Evolutionary conservation across 2,329 filamentous ascomycete species (phyloP), one percentile per base, ranked within the genome.

Genomic region (Fusarium hostae): DNA sequence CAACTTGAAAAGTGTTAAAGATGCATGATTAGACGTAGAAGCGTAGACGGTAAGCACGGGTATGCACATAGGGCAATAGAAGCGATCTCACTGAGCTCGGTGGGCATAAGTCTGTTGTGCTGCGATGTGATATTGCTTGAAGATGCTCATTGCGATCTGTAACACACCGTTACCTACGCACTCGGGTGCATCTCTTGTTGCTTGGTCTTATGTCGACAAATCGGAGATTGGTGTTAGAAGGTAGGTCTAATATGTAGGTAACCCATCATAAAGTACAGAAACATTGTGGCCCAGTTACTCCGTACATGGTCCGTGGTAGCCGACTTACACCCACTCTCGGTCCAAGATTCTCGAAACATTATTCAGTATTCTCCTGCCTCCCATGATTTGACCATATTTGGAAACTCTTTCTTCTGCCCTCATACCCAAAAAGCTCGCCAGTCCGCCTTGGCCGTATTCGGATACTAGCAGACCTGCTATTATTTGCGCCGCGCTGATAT

Each of bases 401-500:
- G 61, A 56, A 4, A 74, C 24, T 30, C 78, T 77, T 32, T 79
- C 69, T 43, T 75, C 51, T 5, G 61, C 9, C 1, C 66, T 50
- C 81, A 82, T 81, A 22, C 39, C 55, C 3, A 82, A 54, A 35
- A 83, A 82, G 9, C 51, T 60, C 5, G 72, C 67, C 30, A 84
- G 68, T 2, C 81, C 81, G 3, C 60, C 30, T 6, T 68, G 65
- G 2, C 76, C 77, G 50, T 73, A 77, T 12, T 76, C 71, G 3
- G 73, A 60, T 13, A 70, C 66, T 7, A 83, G 68, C 3, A 65
- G 59, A 11, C 67, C 68, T 3, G 81, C 75, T 13, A 83, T 56
- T 2, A 79, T 73, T 45, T 82, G 80, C 1, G 82, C 79, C 15
- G 80, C 81, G 28, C 78, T 75, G 13, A 82, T 76, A 54, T 83